phyloP scores from a whole-genome alignment of 345 rosid genomes.

The Ricinus communis region DNA sequence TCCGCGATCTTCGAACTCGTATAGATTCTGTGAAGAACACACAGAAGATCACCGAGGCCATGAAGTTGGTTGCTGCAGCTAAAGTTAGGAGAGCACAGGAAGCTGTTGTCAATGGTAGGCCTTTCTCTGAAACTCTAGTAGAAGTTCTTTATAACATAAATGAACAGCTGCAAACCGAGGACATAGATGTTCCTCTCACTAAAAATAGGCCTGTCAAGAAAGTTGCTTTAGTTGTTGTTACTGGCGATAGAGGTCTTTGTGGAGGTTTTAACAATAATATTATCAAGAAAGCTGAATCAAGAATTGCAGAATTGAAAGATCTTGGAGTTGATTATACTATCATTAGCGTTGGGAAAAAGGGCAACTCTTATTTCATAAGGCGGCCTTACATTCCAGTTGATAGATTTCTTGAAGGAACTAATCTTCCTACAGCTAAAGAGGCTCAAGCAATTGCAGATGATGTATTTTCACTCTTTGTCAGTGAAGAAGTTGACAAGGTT shows the following conservation, averaged over 20 bases:
- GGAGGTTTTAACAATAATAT: slow-evolving; percentile 73
- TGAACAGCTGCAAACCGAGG: slow-evolving; percentile 87
- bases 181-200: slow-evolving; percentile 78
- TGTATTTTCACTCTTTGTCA: slow-evolving; percentile 39
- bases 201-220: slow-evolving; percentile 89
- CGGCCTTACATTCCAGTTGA: slow-evolving; percentile 86
- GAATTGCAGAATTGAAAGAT: slow-evolving; percentile 63
- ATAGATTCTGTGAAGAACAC: slow-evolving; percentile 87
- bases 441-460: slow-evolving; percentile 40
- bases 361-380: slow-evolving; percentile 68
- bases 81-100: slow-evolving; percentile 98
- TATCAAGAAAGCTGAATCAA: slow-evolving; percentile 74
- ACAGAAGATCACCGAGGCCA: slow-evolving; percentile 96
- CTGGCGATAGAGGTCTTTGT: slow-evolving; percentile 90
- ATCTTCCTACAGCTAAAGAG: slow-evolving; percentile 38
- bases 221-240: slow-evolving; percentile 85
- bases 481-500: slow-evolving; percentile 91
- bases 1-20: slow-evolving; percentile 76
- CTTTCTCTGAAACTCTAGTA: slow-evolving; percentile 88
- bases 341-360: slow-evolving; percentile 91
- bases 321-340: slow-evolving; percentile 66
- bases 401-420: slow-evolving; percentile 28
- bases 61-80: slow-evolving; percentile 97
- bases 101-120: slow-evolving; percentile 85
- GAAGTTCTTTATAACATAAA: slow-evolving; percentile 95